Conservation (phyloP, 768 basidiomycete species). For the Rubroboletus satanas region DNA sequence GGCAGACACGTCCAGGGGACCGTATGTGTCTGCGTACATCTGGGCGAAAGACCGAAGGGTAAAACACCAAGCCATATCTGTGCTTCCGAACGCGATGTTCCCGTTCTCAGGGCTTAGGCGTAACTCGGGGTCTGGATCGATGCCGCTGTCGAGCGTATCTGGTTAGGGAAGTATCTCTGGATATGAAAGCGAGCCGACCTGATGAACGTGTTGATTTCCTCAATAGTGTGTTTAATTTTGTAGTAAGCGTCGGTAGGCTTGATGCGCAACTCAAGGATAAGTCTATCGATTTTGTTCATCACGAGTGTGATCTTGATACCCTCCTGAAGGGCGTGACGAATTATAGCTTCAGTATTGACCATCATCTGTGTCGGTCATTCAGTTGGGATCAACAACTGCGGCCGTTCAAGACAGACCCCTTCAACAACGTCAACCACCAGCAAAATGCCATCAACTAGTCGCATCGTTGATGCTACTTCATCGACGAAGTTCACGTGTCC, state of each 20-base stretch:
- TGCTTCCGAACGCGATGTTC: conserved; percentile 95
- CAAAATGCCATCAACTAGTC: conserved; percentile 86
- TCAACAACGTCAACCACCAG: conserved; percentile 98
- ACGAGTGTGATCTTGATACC: conserved; percentile 86
- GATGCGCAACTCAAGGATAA: conserved; percentile 93
- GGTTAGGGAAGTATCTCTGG: neutral
- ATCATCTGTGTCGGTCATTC: conserved; percentile 57
- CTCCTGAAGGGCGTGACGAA: conserved; percentile 89
- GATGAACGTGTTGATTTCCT: conserved; percentile 96
- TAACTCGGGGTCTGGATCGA: conserved; percentile 84
- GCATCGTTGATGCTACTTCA: conserved; percentile 85
- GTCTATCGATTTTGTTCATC: conserved; percentile 96
- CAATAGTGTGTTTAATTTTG: conserved; percentile 98
- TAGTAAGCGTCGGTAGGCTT: conserved; percentile 97
- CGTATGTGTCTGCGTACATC: conserved; percentile 94
- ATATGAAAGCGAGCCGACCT: conserved; percentile 47
- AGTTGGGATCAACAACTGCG: conserved; percentile 4
- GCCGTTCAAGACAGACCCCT: conserved; percentile 58
- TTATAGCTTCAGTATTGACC: conserved; percentile 85
- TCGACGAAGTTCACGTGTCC: conserved; percentile 99
- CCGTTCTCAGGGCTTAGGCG: conserved; percentile 92
- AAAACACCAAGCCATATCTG: conserved; percentile 98
- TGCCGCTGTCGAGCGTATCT: conserved; percentile 43
- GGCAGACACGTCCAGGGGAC: conserved; percentile 74
- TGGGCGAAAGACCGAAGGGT: conserved; percentile 91